Evolutionary conservation across 768 basidiomycete species (phyloP), one percentile per base, ranked within the genome.

Genomic region (Tulasnella sp.): DNA sequence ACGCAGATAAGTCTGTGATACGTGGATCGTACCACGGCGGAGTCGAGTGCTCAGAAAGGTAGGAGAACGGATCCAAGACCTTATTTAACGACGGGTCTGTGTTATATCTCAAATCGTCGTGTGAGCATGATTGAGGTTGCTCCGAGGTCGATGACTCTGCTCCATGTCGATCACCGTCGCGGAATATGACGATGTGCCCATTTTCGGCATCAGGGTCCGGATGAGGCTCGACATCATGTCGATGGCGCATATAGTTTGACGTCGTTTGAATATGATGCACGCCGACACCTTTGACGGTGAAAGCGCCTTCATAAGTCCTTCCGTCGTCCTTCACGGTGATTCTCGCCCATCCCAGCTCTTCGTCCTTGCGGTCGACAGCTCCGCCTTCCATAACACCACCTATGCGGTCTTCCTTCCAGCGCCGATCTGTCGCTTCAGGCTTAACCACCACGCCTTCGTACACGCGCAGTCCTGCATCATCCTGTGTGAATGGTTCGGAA

Each of bases 361-460:
- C 59, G 27, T 74, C 70, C 9, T 65, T 63, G n/a, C 62, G 61
- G 27, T 25, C 61, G 64, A 34, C 52, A 75, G 69, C 60, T 75
- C 75, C 48, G 10, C 21, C 51, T 15, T 12, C 24, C 11, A 72
- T 75, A 3, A 76, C 65, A 22, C 78, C 77, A 48, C 80, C 77
- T 4, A 80, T 83, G 21, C 76, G 74, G 67, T 85, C 85, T 65
- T 83, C 80, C 25, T 78, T 76, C 76, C 84, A 73, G 42, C 83
- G 78, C 17, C 70, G 70, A 3, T 70, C 69, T 4, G 84, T 79
- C 57, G 76, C 70, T 30, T 77, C 68, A n/a, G 75, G 73, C 56
- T 78, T 73, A 53, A 92, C 74, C 42, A 91, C 87, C 62, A 87
- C 84, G 10, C 88, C 88, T 70, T 76, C 75, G 69, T 85, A 92